phyloP scores from a whole-genome alignment of 306 rosid genomes.

The Begonia peltatifolia region DNA sequence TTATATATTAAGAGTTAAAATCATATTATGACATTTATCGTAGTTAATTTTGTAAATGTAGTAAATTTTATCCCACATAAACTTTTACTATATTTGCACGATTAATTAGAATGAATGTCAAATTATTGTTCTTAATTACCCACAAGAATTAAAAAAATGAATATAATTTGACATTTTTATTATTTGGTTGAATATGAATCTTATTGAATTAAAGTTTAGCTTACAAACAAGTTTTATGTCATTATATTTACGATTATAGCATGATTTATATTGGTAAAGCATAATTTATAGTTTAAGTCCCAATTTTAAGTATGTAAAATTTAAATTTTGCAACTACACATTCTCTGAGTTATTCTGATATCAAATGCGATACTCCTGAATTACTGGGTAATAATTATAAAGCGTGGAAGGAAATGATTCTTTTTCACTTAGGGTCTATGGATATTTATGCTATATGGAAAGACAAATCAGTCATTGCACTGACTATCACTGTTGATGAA shows the following conservation, averaged over 20 bases:
- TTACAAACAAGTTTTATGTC: conserved; percentile 4
- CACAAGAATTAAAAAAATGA: conserved; percentile 4
- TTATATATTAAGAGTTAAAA: not conserved
- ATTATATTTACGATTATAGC: not conserved
- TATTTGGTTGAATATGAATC: not conserved
- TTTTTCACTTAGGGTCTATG: not conserved
- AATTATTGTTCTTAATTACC: not conserved
- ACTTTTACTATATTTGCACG: not conserved
- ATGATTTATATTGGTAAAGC: conserved; percentile 8
- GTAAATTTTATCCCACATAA: not conserved
- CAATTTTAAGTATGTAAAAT: not conserved
- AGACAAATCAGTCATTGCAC: not conserved
- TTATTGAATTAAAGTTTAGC: conserved; percentile 3
- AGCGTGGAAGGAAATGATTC: too few species aligned
- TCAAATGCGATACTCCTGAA: not conserved
- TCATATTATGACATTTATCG: not conserved
- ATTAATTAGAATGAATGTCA: conserved; percentile 6
- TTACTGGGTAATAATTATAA: too few species aligned
- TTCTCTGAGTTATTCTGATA: not conserved
- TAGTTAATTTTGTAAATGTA: not conserved
- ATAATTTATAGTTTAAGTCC: not conserved
- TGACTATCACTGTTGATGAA: not conserved
- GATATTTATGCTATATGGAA: not conserved
- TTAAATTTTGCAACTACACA: not conserved
- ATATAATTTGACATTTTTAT: conserved; percentile 4